Percentiles rank a stretch among this genome's conserved stretches.
phyloP scores from a whole-genome alignment of 2,329 filamentous ascomycete genomes.

The Apiospora sp. region DNA sequence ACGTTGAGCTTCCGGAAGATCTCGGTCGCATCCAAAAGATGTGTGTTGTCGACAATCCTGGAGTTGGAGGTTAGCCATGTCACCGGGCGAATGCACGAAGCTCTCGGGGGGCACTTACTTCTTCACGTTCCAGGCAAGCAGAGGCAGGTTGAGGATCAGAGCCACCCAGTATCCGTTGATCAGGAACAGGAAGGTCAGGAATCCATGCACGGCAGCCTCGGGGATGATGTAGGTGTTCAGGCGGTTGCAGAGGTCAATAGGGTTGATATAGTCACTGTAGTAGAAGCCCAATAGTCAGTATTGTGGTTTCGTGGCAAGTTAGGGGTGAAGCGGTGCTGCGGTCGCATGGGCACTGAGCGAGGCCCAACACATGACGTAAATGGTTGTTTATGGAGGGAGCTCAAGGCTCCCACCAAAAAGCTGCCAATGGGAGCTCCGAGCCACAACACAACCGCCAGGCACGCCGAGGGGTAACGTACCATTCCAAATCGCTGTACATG shows the following conservation, averaged over 20 bases:
- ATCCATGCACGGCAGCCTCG: constrained; percentile 96
- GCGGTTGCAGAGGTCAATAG: constrained; percentile 99
- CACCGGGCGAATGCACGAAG: background rate
- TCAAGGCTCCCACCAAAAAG: background rate
- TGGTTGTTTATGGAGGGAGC: constrained; percentile 3
- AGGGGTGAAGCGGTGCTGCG: constrained; percentile 18
- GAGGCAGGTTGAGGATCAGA: constrained; percentile 87
- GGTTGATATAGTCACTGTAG: constrained; percentile 97
- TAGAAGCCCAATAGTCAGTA: constrained; percentile 19
- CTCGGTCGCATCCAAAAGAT: constrained; percentile 95
- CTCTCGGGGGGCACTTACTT: constrained; percentile 71
- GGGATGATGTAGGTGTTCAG: constrained; percentile 99
- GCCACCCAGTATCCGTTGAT: constrained; percentile 99
- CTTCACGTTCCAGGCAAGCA: constrained; percentile 94
- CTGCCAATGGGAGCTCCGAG: background rate
- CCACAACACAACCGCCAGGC: constrained; percentile 22
- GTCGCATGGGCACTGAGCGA: constrained; percentile 32
- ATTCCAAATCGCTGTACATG: constrained; percentile 99
- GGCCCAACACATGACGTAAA: constrained; percentile 31
- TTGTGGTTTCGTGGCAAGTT: background rate
- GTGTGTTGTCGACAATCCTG: constrained; percentile 96
- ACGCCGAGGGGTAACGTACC: constrained; percentile 66
- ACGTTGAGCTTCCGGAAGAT: constrained; percentile 99
- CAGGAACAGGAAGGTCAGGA: constrained; percentile 93
- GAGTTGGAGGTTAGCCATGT: constrained; percentile 30